Percentiles rank a stretch among this genome's conserved stretches.
These are phyloP conservation scores for Fusarium nelsonii DNA, from an alignment of 2,329 filamentous ascomycete genomes.

Conservation along the genomic window DNA sequence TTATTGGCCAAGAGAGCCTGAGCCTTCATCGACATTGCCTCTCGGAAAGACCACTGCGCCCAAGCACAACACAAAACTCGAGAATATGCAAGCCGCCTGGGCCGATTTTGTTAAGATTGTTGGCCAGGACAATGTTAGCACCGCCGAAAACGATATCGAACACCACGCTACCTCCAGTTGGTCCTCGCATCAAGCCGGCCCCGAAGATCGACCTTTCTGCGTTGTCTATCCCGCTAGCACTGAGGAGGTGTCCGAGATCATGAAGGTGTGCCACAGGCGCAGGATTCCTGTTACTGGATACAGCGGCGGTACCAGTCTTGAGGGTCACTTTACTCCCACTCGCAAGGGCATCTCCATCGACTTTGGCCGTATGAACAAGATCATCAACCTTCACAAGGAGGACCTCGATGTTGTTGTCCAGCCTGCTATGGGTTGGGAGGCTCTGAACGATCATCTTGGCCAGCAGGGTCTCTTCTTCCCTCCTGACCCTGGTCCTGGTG, in stretches of 20 bases:
- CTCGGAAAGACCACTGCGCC: constrained; percentile 64
- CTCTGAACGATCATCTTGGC: constrained; percentile 81
- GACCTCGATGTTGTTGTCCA: constrained; percentile 83
- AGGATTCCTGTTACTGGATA: constrained; percentile 88
- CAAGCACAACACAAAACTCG: constrained; percentile 68
- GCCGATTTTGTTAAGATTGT: constrained; percentile 74
- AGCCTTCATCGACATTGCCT: constrained; percentile 70
- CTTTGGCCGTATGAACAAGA: constrained; percentile 86
- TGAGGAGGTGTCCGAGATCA: constrained; percentile 85
- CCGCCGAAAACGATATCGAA: constrained; percentile 65
- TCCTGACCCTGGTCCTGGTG: constrained; percentile 89
- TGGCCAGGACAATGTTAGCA: constrained; percentile 74
- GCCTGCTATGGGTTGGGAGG: constrained; percentile 88
- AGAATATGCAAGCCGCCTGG: constrained; percentile 77
- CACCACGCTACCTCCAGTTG: constrained; percentile 71
- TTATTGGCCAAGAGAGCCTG: constrained; percentile 63
- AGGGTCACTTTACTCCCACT: constrained; percentile 89
- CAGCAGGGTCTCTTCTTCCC: constrained; percentile 88
- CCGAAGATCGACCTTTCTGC: constrained; percentile 70
- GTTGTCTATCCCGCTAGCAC: constrained; percentile 83
- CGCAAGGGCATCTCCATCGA: constrained; percentile 87
- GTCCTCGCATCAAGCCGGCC: constrained; percentile 68
- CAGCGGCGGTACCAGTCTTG: constrained; percentile 88
- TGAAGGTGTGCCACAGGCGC: constrained; percentile 87
- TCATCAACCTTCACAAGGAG: constrained; percentile 80